Evolutionary conservation across 495 filamentous ascomycete species (phyloP).

Genomic region (Penicillium odoratum): DNA sequence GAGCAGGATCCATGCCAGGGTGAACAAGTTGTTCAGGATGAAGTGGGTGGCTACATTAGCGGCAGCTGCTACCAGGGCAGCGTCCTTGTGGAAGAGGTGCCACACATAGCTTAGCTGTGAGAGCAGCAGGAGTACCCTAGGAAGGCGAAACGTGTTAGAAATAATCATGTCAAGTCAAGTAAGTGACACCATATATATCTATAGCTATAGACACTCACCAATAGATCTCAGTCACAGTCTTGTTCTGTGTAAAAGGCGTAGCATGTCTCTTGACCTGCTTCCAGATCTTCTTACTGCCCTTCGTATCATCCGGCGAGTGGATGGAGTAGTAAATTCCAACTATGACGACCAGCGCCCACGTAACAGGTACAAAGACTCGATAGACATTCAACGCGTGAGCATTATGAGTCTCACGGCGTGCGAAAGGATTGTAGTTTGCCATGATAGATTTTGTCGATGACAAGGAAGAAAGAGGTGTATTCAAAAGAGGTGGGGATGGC

Average conservation of each 20-base stretch:
- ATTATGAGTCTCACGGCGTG: slow-evolving; percentile 59
- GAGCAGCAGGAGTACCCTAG: slow-evolving; percentile 71
- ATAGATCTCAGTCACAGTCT: slow-evolving; percentile 70
- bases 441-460: slow-evolving; percentile 12
- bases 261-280: slow-evolving; percentile 61
- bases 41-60: slow-evolving; percentile 80
- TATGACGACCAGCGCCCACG: slow-evolving; percentile 70
- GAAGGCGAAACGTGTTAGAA: neutral
- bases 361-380: slow-evolving; percentile 66
- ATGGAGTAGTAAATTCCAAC: slow-evolving; percentile 69
- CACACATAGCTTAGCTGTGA: slow-evolving; percentile 73
- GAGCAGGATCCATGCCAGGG: slow-evolving; percentile 76
- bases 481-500: neutral
- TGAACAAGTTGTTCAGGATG: slow-evolving; percentile 79
- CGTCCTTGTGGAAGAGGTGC: slow-evolving; percentile 69
- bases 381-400: slow-evolving; percentile 52
- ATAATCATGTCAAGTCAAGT: neutral
- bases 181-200: neutral
- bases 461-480: neutral
- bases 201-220: slow-evolving; percentile 51
- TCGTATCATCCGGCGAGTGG: slow-evolving; percentile 59
- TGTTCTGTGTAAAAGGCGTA: slow-evolving; percentile 76
- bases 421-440: slow-evolving; percentile 64
- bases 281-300: slow-evolving; percentile 62
- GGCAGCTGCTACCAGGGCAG: slow-evolving; percentile 61